Evolutionary conservation across 805 yeast species (phyloP).

Genomic region (Ogataea populi-albae): DNA sequence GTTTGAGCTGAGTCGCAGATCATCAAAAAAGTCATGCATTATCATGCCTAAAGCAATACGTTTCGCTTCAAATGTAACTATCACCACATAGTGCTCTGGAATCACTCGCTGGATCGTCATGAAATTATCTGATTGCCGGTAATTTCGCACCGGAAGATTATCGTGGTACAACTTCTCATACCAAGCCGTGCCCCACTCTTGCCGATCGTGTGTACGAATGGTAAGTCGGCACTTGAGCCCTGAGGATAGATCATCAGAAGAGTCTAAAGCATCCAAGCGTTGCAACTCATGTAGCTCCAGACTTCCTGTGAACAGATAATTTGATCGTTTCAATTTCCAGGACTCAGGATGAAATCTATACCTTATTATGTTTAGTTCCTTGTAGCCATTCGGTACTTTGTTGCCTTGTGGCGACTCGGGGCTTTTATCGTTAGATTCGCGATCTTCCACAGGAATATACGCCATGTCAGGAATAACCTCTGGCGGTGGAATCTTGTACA

Average conservation of each 20-base stretch:
- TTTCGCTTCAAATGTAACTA: conserved; percentile 14
- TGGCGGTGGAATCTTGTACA: conserved; percentile 27
- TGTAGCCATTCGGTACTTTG: conserved; percentile 4
- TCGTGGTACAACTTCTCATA: conserved; percentile 11
- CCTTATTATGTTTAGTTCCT: conserved; percentile 11
- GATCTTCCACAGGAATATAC: conserved; percentile 6
- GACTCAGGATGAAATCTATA: conserved; percentile 18
- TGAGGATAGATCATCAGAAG: conserved; percentile 14
- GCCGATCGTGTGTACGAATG: conserved; percentile 10
- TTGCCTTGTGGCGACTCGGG: too few relatives aligned
- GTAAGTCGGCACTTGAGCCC: conserved; percentile 18
- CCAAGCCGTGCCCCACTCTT: conserved; percentile 17
- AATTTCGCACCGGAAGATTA: conserved; percentile 12
- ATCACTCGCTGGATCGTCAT: conserved; percentile 22
- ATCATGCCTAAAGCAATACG: conserved; percentile 27
- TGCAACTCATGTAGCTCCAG: conserved; percentile 24
- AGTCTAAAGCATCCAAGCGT: conserved; percentile 15
- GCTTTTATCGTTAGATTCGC: conserved; percentile 1
- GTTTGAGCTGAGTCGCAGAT: conserved; percentile 19
- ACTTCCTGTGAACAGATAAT: conserved; percentile 22
- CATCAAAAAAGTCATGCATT: conserved; percentile 26
- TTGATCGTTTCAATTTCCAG: conserved; percentile 14
- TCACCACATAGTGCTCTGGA: conserved; percentile 22
- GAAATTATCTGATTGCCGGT: conserved; percentile 14
- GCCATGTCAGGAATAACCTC: conserved; percentile 12